These are phyloP conservation scores for Scleroderma citrinum DNA, from an alignment of 768 basidiomycete genomes.

Conservation along the genomic window DNA sequence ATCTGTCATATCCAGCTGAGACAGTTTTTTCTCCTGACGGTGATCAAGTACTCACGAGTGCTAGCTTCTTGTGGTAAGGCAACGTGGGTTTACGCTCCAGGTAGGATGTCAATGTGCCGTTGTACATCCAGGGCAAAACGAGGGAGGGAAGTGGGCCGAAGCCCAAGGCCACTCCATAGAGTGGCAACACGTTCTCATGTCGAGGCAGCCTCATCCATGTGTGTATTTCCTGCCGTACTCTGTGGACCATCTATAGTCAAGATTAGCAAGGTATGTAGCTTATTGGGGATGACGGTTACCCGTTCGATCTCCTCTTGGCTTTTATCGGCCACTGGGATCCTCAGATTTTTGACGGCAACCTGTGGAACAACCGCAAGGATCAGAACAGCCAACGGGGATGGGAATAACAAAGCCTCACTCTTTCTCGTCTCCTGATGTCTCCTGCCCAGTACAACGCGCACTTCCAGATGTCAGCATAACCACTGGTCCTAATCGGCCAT, in stretches of 20 bases:
- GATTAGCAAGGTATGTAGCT: not conserved
- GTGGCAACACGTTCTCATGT: constrained; percentile 19
- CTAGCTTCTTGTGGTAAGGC: constrained; percentile 7
- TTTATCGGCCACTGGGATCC: not conserved
- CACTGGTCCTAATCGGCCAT: not conserved
- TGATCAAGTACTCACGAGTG: constrained; percentile 9
- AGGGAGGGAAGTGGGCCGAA: constrained; percentile 23
- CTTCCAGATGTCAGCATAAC: not conserved
- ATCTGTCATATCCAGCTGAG: not conserved
- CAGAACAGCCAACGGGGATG: not conserved
- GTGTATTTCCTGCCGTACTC: not conserved
- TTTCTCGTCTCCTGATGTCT: not conserved
- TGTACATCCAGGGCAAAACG: constrained; percentile 23
- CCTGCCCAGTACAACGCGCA: not conserved
- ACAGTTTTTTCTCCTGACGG: not conserved
- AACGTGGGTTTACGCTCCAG: constrained; percentile 9
- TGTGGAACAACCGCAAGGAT: not conserved
- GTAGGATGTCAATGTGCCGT: constrained; percentile 18
- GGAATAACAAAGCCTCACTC: not conserved
- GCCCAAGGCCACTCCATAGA: constrained; percentile 16
- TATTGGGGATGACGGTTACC: not conserved
- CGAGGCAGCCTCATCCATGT: not conserved
- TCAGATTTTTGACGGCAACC: not conserved
- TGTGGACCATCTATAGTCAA: not conserved
- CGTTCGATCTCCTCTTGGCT: not conserved